Percentiles rank a stretch among this genome's conserved stretches.
phyloP scores from a whole-genome alignment of 1,139 yeast genomes.

The Dujonia santamariae region DNA sequence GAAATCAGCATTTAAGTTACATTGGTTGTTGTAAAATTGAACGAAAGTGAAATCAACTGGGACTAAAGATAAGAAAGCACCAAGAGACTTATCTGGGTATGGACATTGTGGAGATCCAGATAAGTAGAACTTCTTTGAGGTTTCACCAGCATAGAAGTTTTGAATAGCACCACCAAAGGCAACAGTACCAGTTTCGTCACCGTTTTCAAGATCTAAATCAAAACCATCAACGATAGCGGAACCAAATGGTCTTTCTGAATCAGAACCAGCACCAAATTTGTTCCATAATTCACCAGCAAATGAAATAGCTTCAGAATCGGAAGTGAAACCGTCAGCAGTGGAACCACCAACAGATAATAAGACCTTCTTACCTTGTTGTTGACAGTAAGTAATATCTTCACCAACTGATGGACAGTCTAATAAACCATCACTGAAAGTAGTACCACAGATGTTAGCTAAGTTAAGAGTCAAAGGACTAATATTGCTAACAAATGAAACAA shows the following conservation, averaged over 20 bases:
- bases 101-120: constrained; percentile 94
- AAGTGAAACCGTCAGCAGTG: constrained; percentile 67
- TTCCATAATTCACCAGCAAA: constrained; percentile 81
- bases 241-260: constrained; percentile 69
- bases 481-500: constrained; percentile 61
- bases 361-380: constrained; percentile 66
- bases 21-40: constrained; percentile 88
- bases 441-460: constrained; percentile 64
- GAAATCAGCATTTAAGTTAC: constrained; percentile 37
- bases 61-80: constrained; percentile 57
- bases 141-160: constrained; percentile 43
- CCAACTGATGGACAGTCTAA: constrained; percentile 60
- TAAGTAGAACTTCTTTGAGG: constrained; percentile 62
- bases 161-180: constrained; percentile 61
- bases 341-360: constrained; percentile 78
- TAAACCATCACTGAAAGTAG: constrained; percentile 50
- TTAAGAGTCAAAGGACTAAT: constrained; percentile 47
- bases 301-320: constrained; percentile 54
- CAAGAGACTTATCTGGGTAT: constrained; percentile 78
- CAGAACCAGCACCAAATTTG: constrained; percentile 70
- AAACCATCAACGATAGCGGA: constrained; percentile 38
- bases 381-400: constrained; percentile 72
- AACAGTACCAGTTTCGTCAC: constrained; percentile 49
- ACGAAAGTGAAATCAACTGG: constrained; percentile 77
- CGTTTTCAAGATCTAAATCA: constrained; percentile 38